Evolutionary conservation across 2,329 filamentous ascomycete species (phyloP), one percentile per base, ranked within the genome.

Genomic region (Thelonectria olida): DNA sequence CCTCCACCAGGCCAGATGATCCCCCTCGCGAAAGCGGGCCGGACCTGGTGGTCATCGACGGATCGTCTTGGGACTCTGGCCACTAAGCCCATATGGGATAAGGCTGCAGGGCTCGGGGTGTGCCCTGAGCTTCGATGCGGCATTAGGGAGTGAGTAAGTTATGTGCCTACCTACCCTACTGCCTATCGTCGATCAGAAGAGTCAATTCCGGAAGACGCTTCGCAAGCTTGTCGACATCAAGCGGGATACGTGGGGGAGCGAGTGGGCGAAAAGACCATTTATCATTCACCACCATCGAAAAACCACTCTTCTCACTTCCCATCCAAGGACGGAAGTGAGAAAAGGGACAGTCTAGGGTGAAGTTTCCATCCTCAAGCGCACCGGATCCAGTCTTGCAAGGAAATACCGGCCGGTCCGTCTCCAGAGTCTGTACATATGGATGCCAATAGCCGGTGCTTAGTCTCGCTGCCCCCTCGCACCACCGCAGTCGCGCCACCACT

Each of bases 41-140:
- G 51, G 39, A 54, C 51, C 51, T 45, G 51, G 39, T 22, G 7
- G 38, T 45, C 19, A 45, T 34, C 9, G 38, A 45, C 51, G 51
- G 39, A 54, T 54, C 51, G 39, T 38, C 50, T 19, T 38, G 36
- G 17, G 28, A 54, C 27, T 28, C 31, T 45, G 27, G 22, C 27
- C 15, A 42, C 50, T 53, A 53, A 53, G 15, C 50, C 23, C 6
- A 7, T 27, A n/a, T 13, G n/a, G 38, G 38, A 15, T 42, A 41
- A 19, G 38, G n/a, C 25, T 22, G 17, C 23, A 25, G 39, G 17
- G 4, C 50, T 15, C 20, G 20, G 36, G 2, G 7, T 22, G 13
- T 23, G 19, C n/a, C 50, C 38, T 39, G n/a, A 42, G 23, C 13
- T 44, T 23, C 27, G 19, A 36, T 42, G 50, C n/a, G 23, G 17